Conservation (phyloP, 495 filamentous ascomycete species). For the Lasiosphaeria ovina region DNA sequence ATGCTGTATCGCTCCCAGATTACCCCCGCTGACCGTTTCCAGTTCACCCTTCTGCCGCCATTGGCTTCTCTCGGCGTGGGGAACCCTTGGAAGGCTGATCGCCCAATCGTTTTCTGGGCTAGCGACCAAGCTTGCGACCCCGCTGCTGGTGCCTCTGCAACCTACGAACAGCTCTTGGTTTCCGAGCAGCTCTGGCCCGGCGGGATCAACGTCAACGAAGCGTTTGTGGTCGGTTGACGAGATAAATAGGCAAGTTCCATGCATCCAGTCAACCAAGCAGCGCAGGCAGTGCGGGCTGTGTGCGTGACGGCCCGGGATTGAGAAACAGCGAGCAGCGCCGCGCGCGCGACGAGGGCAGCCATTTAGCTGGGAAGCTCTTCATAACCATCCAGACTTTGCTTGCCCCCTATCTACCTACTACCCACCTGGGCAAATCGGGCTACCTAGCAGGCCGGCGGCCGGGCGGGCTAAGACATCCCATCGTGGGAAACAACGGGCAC, state of each 20-base stretch:
- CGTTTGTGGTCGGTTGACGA: conserved; percentile 8
- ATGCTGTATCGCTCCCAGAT: neutral
- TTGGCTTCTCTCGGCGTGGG: conserved; percentile 33
- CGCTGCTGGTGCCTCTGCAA: conserved; percentile 31
- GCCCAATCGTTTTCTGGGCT: conserved; percentile 27
- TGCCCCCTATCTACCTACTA: too few relatives aligned
- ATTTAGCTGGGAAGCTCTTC: neutral
- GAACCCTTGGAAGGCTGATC: conserved; percentile 30
- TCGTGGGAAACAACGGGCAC: conserved; percentile 10
- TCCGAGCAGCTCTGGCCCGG: conserved; percentile 6
- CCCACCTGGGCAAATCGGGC: too few relatives aligned
- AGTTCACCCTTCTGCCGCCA: conserved; percentile 25
- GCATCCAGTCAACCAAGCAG: neutral
- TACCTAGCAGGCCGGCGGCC: neutral
- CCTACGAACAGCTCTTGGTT: conserved; percentile 11
- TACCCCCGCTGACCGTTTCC: conserved; percentile 13
- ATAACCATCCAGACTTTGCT: too few relatives aligned
- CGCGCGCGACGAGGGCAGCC: neutral
- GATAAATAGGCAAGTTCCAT: neutral
- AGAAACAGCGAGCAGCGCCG: neutral
- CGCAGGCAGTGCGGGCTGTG: neutral
- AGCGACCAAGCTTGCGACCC: conserved; percentile 22
- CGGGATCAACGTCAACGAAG: conserved; percentile 4
- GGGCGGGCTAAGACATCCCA: neutral
- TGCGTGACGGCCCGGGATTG: neutral